Conservation (phyloP, 2,329 filamentous ascomycete genomes). For the Sarocladium strictum region DNA sequence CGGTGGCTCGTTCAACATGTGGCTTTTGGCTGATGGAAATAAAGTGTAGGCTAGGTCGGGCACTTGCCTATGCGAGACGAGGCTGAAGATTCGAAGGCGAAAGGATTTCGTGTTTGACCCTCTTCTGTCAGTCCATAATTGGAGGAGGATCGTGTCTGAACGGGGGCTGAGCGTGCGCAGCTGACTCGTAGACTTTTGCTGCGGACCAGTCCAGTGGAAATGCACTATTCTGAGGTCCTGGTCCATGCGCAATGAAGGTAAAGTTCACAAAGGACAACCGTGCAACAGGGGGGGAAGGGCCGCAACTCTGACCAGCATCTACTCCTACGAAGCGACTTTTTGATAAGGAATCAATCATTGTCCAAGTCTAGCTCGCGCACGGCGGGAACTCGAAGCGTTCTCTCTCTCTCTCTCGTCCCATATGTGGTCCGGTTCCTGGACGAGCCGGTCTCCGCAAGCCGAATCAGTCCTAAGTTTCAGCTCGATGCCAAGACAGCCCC, state of each 20-base stretch:
- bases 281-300: too few relatives aligned
- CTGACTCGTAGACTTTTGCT: neutral
- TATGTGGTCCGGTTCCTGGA: neutral
- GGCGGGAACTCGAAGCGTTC: too few relatives aligned
- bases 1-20: neutral
- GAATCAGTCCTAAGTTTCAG: neutral
- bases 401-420: too few relatives aligned
- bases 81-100: too few relatives aligned
- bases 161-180: neutral
- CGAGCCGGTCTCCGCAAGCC: neutral
- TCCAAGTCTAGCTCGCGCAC: too few relatives aligned
- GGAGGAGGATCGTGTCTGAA: neutral
- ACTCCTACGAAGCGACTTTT: too few relatives aligned
- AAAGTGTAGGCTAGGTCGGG: neutral
- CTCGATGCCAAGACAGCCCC: neutral
- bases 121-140: neutral
- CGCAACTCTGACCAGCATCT: too few relatives aligned
- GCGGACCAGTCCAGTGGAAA: too few relatives aligned
- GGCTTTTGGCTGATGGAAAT: neutral
- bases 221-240: too few relatives aligned
- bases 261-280: too few relatives aligned
- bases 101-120: neutral
- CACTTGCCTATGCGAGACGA: neutral
- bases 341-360: neutral
- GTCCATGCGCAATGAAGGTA: too few relatives aligned